Conservation (phyloP, 2,329 filamentous ascomycete genomes). For the Botrytis byssoidea region DNA sequence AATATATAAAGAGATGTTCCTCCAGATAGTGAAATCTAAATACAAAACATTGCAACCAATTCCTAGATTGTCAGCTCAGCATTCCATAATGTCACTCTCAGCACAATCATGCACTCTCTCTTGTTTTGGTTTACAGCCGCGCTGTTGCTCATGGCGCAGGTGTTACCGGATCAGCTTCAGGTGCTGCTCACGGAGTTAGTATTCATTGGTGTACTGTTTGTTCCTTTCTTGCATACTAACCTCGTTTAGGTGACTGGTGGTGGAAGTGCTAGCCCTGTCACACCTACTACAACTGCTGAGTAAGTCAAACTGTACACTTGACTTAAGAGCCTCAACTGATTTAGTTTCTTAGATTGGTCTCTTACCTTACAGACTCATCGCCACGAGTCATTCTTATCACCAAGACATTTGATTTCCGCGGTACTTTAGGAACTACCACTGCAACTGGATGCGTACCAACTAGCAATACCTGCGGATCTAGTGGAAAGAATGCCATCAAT, state of each 20-base stretch:
- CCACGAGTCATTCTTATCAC: constrained; percentile 58
- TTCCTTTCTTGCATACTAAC: not conserved
- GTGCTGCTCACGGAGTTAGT: constrained; percentile 16
- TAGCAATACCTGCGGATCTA: constrained; percentile 22
- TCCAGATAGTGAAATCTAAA: not conserved
- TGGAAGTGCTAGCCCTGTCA: constrained; percentile 50
- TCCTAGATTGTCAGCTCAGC: not conserved
- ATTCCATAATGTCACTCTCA: not conserved
- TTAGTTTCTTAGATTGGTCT: constrained; percentile 49
- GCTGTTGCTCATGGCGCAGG: constrained; percentile 11
- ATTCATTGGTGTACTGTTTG: not conserved
- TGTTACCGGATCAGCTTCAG: constrained; percentile 11
- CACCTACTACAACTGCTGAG: constrained; percentile 13
- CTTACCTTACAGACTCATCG: constrained; percentile 53
- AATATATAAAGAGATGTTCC: not conserved
- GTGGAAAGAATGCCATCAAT: constrained; percentile 25
- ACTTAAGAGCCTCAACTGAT: not conserved
- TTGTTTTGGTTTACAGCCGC: constrained; percentile 8
- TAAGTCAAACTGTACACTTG: not conserved
- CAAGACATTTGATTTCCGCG: constrained; percentile 42
- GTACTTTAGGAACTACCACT: constrained; percentile 23
- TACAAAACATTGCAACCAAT: not conserved
- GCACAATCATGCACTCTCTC: constrained; percentile 1
- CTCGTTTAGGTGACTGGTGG: constrained; percentile 50
- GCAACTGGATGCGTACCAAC: constrained; percentile 17